Conservation (phyloP, 306 rosid species). For the Vachellia collinsii region DNA sequence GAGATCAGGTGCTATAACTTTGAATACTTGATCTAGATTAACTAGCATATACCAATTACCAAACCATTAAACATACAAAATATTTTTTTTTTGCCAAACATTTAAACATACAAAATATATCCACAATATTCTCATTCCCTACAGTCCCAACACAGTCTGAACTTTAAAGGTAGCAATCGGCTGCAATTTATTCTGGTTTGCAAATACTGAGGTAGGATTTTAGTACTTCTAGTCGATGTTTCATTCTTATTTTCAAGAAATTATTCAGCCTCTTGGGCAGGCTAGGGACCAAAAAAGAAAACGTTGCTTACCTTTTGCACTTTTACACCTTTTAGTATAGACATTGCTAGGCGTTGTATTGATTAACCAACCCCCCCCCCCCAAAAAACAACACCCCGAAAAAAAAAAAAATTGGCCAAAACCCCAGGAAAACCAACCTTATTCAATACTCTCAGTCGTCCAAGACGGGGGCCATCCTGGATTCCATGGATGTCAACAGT, state of each 20-base stretch:
- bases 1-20: not conserved
- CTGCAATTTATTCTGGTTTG: constrained; percentile 7
- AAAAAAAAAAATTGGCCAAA: not conserved
- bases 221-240: not conserved
- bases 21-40: too few species aligned
- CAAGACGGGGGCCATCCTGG: constrained; percentile 80
- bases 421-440: constrained; percentile 56
- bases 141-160: constrained; percentile 1
- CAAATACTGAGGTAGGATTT: not conserved
- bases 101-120: constrained; percentile 3
- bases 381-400: too few species aligned
- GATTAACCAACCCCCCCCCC: not conserved
- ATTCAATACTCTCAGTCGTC: constrained; percentile 72
- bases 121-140: constrained; percentile 21
- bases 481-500: constrained; percentile 71
- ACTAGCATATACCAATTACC: too few species aligned
- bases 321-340: not conserved
- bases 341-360: not conserved
- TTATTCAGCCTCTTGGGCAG: not conserved
- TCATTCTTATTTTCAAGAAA: constrained; percentile 18
- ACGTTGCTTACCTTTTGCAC: not conserved
- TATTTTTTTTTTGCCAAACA: not conserved
- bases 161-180: constrained; percentile 8
- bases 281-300: not conserved
- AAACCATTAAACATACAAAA: not conserved